Base-by-base conservation (phyloP, 805 yeast species). In the Isabelozyma pseudorhagii region DNA sequence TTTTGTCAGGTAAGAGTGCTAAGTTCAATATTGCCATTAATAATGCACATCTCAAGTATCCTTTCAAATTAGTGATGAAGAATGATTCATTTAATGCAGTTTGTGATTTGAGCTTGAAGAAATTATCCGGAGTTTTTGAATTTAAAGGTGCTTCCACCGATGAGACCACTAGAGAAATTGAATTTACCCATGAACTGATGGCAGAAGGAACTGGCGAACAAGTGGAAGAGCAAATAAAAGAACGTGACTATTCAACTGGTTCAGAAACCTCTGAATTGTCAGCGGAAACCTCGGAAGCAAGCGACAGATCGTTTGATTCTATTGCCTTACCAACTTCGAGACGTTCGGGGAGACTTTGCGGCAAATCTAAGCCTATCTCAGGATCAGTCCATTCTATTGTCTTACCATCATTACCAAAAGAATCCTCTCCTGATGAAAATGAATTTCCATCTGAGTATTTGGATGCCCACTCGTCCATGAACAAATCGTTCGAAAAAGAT, bases 1-100 rank as follows among this genome's bases (percentile, higher is more conserved):
- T 73, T 40, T 50, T 58, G 9, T 67, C 76, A 7, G 61, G 61
- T 2, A 63, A 64, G 47, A 50, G 56, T 6, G 57, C 65, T 8
- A 72, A 66, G 44, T 71, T 72, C 53, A 71, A 72, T 45, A 60
- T 73, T 45, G 53, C 61, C 3, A 53, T 71, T 40, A 60, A 57
- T 42, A 59, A 59, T 48, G 63, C 67, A 18, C 71, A 71, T 47
- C 57, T 65, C 47, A 66, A 67, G 49, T 62, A 57, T 47, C 75
- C 76, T 6, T 68, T 71, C 55, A 58, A 57, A 45, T 53, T 72
- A 5, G 49, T 57, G 6, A 55, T 71, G 56, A 54, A 47, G 40
- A 68, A 63, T 48, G 62, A 51, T 0, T 38, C 48, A 7, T 41
- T 50, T 27, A 38, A 41, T 17, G 69, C 65, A 8, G 50, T 46